Evolutionary conservation across 768 basidiomycete genomes (phyloP), one percentile per base, ranked within the genome.

Genomic region (Pulveroboletus sp.): DNA sequence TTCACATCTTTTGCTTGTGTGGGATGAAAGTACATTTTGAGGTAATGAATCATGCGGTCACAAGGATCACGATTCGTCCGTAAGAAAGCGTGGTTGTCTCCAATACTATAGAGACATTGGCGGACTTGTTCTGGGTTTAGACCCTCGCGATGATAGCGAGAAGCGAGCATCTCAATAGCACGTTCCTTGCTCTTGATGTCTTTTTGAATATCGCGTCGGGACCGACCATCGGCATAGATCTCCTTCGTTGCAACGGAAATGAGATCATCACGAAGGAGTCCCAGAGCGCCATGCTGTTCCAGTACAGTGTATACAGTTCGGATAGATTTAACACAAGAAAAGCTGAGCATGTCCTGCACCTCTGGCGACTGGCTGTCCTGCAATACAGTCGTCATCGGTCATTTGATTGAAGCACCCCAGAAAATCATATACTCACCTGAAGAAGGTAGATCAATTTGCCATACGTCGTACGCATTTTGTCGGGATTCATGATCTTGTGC

Each of bases 401-500:
- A 5, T 28, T 17, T 21, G 28, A 24, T 24, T 39, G 2, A 24
- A n/a, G 24, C 14, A n/a, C 9, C 6, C 18, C 21, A 3, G 30
- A 14, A 13, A 39, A 33, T 6, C 15, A 28, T 13, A 43, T 39
- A 61, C 73, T 56, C 54, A 86, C 87, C 78, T 90, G 87, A 31
- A 91, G 76, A 48, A 92, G 71, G 66, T 91, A 92, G 31, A 91
- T 83, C 51, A 92, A 70, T 62, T 92, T 92, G 9, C 90, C 90
- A 53, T 93, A 93, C 8, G 87, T 92, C 27, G 86, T 83, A 24
- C 90, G 78, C 89, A 92, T 91, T 59, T 91, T 91, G 62, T 92
- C 90, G 0, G 90, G 90, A 58, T 92, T 93, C 87, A 88, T 90
- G 61, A 93, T 92, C 66, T 92, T 92, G 63, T 91, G 87, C 50